phyloP scores from a whole-genome alignment of 169 alveolate genomes.

The Toxoplasma gondii region DNA sequence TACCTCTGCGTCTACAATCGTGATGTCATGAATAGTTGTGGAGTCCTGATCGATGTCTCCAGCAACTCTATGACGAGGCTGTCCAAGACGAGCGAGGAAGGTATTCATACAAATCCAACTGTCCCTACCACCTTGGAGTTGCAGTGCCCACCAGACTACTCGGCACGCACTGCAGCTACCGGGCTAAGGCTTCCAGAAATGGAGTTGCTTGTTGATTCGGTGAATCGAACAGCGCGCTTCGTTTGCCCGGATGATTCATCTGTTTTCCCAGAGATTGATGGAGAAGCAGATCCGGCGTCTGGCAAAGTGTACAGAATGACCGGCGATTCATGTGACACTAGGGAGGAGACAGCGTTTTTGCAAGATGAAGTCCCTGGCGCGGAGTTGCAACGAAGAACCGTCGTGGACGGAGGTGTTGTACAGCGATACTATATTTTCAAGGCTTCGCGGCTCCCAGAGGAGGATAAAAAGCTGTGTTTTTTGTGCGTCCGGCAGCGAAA shows the following conservation, averaged over 20 bases:
- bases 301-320: background rate
- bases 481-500: slow-evolving; percentile 15
- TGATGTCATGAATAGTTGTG: background rate
- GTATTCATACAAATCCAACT: background rate
- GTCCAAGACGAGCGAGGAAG: background rate
- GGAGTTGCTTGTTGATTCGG: background rate
- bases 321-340: background rate
- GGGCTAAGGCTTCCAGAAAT: background rate
- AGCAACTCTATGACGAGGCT: background rate
- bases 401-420: background rate
- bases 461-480: background rate
- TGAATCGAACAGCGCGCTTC: background rate
- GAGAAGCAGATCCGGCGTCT: background rate
- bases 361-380: background rate
- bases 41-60: background rate
- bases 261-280: background rate
- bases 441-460: background rate
- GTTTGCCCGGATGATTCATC: slow-evolving; percentile 2
- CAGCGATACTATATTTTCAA: background rate
- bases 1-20: background rate
- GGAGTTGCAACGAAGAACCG: background rate
- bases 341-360: background rate
- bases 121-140: background rate
- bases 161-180: background rate
- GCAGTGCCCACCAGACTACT: background rate